Evolutionary conservation across 495 filamentous ascomycete genomes (phyloP).

Genomic region (Neurospora sp.): DNA sequence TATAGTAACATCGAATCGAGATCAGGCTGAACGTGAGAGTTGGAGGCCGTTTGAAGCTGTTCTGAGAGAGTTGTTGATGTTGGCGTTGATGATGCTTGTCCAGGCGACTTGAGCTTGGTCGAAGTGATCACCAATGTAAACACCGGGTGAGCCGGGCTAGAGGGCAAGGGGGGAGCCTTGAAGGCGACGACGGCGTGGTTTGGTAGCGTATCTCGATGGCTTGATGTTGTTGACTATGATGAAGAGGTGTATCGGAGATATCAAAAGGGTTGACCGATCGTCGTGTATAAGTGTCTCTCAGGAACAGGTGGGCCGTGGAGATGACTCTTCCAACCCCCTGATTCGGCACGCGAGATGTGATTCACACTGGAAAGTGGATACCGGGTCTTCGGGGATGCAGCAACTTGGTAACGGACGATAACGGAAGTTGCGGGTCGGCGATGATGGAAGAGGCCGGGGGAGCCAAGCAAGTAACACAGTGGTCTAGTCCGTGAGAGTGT

Average conservation of each 20-base stretch:
- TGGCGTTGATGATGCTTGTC: not conserved
- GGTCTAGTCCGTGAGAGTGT: not conserved
- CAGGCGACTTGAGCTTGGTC: not conserved
- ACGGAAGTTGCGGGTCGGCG: slow-evolving; percentile 5
- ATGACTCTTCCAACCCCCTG: slow-evolving; percentile 37
- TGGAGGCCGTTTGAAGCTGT: slow-evolving; percentile 21
- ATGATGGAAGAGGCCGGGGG: slow-evolving; percentile 15
- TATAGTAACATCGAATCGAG: slow-evolving; percentile 58
- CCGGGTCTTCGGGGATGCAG: not conserved
- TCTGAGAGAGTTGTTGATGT: slow-evolving; percentile 10
- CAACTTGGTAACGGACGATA: slow-evolving; percentile 16
- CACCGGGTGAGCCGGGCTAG: not conserved
- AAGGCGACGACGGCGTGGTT: not conserved
- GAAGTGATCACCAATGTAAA: not conserved
- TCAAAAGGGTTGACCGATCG: slow-evolving; percentile 16
- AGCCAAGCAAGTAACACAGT: not conserved
- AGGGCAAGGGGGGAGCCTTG: not conserved
- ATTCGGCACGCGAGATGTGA: slow-evolving; percentile 24
- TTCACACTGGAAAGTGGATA: slow-evolving; percentile 18
- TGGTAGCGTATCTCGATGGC: not conserved
- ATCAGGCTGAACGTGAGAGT: slow-evolving; percentile 30
- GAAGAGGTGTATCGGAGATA: not conserved
- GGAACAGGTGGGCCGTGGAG: slow-evolving; percentile 37
- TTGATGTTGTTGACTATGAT: not conserved
- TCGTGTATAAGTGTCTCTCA: slow-evolving; percentile 18